Evolutionary conservation across 768 basidiomycete species (phyloP), one percentile per base, ranked within the genome.

Genomic region (Pluteus cervinus): DNA sequence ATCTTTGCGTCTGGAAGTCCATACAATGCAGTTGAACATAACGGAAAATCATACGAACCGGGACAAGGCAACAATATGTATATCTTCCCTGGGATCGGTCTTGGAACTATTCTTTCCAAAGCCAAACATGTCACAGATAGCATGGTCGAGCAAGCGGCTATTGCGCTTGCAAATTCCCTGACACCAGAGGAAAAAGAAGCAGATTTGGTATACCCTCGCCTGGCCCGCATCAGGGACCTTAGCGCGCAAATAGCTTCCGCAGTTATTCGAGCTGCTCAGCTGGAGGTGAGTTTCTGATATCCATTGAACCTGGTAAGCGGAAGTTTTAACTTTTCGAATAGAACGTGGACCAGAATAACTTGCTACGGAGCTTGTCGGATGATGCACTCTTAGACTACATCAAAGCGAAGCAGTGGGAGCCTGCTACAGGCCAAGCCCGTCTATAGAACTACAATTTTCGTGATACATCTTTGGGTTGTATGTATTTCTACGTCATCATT

Each of bases 51-150:
- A 0, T 62, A 74, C 43, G 76, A 80, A 44, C 75, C 86, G 1
- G 82, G 80, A 0, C 86, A 88, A 55, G 83, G 84, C 7, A 88
- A 88, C 58, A 88, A 86, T 60, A 81, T 86, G 79, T 79, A 79
- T 56, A 76, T 78, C 48, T 77, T 76, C 58, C 73, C 71, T 12
- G 70, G 71, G 12, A 59, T 85, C 40, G 83, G 81, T 1, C 59
- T 83, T 42, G 81, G 81, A 4, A 49, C 73, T 7, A 76, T 82
- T 47, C 61, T 83, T 29, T 64, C 75, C 44, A 68, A 72, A 46
- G 69, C 80, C 2, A 64, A 55, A 11, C 72, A 69, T 37, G 66
- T 87, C 36, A 81, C 85, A 14, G 78, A 81, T 39, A 52, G 58
- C 8, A 83, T 88, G 77, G 68, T 88, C 31, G 81, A 86, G 46